Conservation (phyloP, 192 early-diverging fungal genomes). For the Helicostylum pulchrum region DNA sequence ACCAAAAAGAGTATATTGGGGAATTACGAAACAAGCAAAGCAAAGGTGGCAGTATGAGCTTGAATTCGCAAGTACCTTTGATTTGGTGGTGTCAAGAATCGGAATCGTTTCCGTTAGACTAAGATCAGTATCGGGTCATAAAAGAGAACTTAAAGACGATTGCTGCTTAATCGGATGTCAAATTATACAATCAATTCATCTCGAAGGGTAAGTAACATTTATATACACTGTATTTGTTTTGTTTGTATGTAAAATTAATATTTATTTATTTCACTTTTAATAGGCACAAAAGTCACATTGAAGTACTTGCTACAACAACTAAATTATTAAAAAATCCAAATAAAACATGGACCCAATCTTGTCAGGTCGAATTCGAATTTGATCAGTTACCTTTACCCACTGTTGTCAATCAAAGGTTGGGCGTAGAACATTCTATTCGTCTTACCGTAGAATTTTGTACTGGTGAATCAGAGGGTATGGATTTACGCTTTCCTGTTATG, state of each 20-base stretch:
- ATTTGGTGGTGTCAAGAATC: not conserved
- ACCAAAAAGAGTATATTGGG: slow-evolving; percentile 12
- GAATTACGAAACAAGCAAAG: slow-evolving; percentile 11
- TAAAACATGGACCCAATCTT: slow-evolving; percentile 1
- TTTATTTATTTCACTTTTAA: not conserved
- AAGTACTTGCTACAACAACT: not conserved
- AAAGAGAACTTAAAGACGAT: not conserved
- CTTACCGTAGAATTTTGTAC: slow-evolving; percentile 2
- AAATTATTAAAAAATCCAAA: slow-evolving; percentile 5
- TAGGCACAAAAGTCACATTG: not conserved
- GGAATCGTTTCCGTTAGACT: not conserved
- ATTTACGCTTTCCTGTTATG: not conserved
- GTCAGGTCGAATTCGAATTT: slow-evolving; percentile 5
- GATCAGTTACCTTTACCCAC: not conserved
- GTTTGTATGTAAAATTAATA: not conserved
- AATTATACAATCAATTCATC: slow-evolving; percentile 2
- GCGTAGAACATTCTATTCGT: slow-evolving; percentile 4
- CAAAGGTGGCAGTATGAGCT: slow-evolving; percentile 10
- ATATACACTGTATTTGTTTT: no score
- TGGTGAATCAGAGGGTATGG: not conserved
- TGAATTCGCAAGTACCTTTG: slow-evolving; percentile 7
- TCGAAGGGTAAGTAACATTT: slow-evolving; percentile 5
- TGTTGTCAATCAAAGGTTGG: not conserved
- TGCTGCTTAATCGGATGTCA: slow-evolving; percentile 12
- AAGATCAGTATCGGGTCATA: not conserved